Conservation (phyloP, 2,329 filamentous ascomycete species). For the Hirsutella thompsonii region DNA sequence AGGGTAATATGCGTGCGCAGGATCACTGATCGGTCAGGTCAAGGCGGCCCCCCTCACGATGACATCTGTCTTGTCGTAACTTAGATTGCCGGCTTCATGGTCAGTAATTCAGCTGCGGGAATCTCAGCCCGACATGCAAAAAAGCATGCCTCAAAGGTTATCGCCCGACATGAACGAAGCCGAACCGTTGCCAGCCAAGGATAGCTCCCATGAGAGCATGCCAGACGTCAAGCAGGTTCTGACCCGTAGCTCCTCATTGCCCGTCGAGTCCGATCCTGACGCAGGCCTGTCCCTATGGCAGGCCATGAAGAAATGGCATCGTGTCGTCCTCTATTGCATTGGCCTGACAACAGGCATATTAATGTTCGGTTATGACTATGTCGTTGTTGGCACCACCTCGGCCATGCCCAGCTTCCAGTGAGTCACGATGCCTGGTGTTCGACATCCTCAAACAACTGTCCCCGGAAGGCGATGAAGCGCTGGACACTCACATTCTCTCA, state of each 20-base stretch:
- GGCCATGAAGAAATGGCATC: conserved; percentile 12
- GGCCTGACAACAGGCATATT: conserved; percentile 13
- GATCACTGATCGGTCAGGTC: no score
- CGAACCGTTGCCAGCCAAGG: not conserved
- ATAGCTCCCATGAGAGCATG: not conserved
- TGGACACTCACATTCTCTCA: conserved; percentile 1
- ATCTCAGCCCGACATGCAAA: no score
- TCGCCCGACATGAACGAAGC: no score
- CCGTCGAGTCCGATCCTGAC: conserved; percentile 1
- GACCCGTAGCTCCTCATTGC: not conserved
- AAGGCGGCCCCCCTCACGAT: no score
- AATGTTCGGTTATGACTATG: conserved; percentile 16
- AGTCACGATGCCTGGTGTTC: not conserved
- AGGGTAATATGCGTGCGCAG: no score
- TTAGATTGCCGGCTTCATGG: no score
- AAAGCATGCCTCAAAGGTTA: no score
- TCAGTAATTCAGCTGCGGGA: no score
- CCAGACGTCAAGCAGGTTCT: not conserved
- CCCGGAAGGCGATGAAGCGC: no score
- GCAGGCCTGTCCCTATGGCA: conserved; percentile 7
- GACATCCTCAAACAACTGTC: not conserved
- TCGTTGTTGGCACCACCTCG: conserved; percentile 17
- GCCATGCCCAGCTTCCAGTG: conserved; percentile 18
- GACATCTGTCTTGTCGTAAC: no score
- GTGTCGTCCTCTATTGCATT: conserved; percentile 12